Evolutionary conservation across 768 basidiomycete species (phyloP).

Genomic region (Tremella mesenterica): DNA sequence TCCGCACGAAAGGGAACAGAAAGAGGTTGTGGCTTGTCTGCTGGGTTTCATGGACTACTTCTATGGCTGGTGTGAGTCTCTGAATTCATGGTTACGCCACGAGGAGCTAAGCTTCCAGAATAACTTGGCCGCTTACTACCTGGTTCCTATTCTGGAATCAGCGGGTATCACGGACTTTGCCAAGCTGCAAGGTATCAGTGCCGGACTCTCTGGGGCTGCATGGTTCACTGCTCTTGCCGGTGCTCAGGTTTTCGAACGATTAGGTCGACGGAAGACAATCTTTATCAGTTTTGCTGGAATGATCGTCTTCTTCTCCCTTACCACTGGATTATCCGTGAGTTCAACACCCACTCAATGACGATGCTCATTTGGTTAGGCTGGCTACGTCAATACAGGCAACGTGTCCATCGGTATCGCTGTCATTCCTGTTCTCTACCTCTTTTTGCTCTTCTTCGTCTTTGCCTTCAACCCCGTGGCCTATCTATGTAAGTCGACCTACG

Average conservation of each 20-base stretch:
- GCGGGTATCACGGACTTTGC: constrained; percentile 57
- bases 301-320: constrained; percentile 11
- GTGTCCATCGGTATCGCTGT: constrained; percentile 9
- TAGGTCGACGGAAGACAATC: constrained; percentile 13
- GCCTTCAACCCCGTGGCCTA: constrained; percentile 8
- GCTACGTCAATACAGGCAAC: constrained; percentile 1
- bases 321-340: constrained; percentile 18
- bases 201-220: constrained; percentile 55
- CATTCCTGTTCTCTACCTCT: constrained; percentile 14
- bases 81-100: no score
- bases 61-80: not conserved
- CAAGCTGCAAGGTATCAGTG: constrained; percentile 45
- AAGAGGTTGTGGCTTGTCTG: constrained; percentile 4
- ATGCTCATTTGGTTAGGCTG: not conserved
- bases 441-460: constrained; percentile 1
- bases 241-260: constrained; percentile 13
- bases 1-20: constrained; percentile 58
- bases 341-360: not conserved
- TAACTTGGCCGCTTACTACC: constrained; percentile 11
- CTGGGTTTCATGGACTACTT: not conserved
- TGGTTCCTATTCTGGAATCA: constrained; percentile 57
- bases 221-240: constrained; percentile 6
- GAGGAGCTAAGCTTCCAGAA: no score
- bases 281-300: constrained; percentile 9
- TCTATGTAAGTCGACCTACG: constrained; percentile 5